phyloP scores from a whole-genome alignment of 116 monocot genomes.

The Zostera marina region DNA sequence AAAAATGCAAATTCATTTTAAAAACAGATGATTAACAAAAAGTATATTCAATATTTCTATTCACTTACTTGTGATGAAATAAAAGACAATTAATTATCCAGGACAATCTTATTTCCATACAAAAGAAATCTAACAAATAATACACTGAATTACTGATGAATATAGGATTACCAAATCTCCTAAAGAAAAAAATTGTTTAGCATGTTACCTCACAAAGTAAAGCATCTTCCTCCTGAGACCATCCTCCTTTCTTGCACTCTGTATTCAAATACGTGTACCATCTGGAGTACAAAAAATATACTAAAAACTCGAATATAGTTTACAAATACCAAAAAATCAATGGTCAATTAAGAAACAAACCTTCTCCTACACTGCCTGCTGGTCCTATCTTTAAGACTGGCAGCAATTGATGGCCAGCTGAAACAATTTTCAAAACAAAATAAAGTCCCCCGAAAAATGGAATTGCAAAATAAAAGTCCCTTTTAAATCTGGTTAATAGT shows the following conservation, averaged over 20 bases:
- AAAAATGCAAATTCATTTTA: too few relatives aligned
- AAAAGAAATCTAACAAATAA: neutral
- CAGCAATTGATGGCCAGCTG: slow-evolving; percentile 83
- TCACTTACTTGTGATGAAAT: too few relatives aligned
- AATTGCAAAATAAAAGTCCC: too few relatives aligned
- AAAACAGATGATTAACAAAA: neutral
- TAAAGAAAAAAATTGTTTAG: neutral
- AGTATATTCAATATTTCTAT: too few relatives aligned
- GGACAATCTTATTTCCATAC: too few relatives aligned
- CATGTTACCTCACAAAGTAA: slow-evolving; percentile 65
- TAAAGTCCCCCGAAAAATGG: neutral
- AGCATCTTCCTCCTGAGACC: slow-evolving; percentile 86
- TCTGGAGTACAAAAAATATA: slow-evolving; percentile 21
- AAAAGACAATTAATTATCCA: too few relatives aligned
- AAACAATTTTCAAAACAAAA: slow-evolving; percentile 6
- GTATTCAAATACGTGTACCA: slow-evolving; percentile 85
- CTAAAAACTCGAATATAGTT: neutral
- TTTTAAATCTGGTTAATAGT: too few relatives aligned
- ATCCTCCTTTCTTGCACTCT: slow-evolving; percentile 92
- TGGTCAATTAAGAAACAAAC: slow-evolving; percentile 10
- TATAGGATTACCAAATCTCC: neutral
- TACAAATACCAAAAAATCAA: neutral
- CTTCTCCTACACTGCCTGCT: slow-evolving; percentile 85
- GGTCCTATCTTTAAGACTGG: slow-evolving; percentile 74
- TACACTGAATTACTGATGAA: neutral